A percentile compares a stretch with the other conserved stretches of the same genome.
phyloP scores from a whole-genome alignment of 352 stramenopile genomes.

The Pythium pyrilobum region DNA sequence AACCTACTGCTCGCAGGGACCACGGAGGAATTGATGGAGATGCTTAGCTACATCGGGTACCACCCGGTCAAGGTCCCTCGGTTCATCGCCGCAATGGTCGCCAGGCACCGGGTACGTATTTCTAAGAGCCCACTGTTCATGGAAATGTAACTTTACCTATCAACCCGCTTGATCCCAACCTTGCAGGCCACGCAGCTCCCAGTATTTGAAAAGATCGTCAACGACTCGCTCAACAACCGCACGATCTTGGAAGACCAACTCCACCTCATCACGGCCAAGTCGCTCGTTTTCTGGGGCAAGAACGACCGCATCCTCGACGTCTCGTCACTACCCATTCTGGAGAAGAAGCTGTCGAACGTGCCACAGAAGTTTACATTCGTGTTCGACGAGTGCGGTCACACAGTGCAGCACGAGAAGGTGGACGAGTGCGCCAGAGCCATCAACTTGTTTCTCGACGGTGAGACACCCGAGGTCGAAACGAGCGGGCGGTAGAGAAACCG shows the following conservation, averaged over 20 bases:
- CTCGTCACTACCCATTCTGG: slow-evolving; percentile 55
- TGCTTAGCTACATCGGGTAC: slow-evolving; percentile 42
- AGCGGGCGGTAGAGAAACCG: neutral
- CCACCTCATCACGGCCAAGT: slow-evolving; percentile 44
- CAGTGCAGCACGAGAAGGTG: slow-evolving; percentile 62
- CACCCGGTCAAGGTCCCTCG: slow-evolving; percentile 28
- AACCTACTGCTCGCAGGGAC: slow-evolving; percentile 66
- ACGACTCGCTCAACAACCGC: slow-evolving; percentile 43
- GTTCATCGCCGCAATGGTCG: slow-evolving; percentile 28
- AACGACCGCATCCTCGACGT: slow-evolving; percentile 65
- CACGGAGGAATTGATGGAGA: slow-evolving; percentile 47
- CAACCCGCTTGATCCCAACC: neutral
- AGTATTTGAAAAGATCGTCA: slow-evolving; percentile 55
- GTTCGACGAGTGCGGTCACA: slow-evolving; percentile 62
- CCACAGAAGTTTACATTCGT: slow-evolving; percentile 34
- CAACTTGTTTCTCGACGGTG: slow-evolving; percentile 43
- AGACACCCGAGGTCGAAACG: slow-evolving; percentile 1
- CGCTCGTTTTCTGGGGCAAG: slow-evolving; percentile 69
- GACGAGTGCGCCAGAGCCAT: slow-evolving; percentile 50
- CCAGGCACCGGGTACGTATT: slow-evolving; percentile 11
- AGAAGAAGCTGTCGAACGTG: slow-evolving; percentile 38
- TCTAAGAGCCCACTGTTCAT: too few species aligned
- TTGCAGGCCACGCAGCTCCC: slow-evolving; percentile 36
- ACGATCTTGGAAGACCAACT: slow-evolving; percentile 61
- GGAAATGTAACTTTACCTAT: neutral